Evolutionary conservation across 139 green algal genomes (phyloP).

Genomic region (Chlorella vulgaris): DNA sequence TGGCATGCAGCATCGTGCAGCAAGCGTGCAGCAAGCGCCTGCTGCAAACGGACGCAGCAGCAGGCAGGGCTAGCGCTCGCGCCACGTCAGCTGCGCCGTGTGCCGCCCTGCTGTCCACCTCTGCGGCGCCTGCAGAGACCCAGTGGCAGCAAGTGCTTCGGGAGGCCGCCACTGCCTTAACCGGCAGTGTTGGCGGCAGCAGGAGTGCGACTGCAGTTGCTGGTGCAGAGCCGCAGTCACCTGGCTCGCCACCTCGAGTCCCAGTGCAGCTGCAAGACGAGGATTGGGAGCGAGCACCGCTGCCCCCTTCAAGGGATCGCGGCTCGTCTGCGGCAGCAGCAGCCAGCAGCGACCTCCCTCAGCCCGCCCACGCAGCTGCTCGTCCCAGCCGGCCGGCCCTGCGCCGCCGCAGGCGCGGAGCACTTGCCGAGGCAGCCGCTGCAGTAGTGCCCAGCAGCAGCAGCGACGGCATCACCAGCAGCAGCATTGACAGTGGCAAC

Average conservation of each 20-base stretch:
- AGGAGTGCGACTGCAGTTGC: no score
- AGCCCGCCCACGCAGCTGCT: no score
- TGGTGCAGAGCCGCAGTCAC: no score
- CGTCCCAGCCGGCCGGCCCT: no score
- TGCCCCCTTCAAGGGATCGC: no score
- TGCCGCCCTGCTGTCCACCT: neutral
- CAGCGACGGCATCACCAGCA: neutral
- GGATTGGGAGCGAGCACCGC: no score
- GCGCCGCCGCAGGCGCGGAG: no score
- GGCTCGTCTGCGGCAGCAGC: no score
- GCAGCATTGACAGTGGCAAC: neutral
- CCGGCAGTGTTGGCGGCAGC: neutral
- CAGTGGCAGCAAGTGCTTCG: neutral
- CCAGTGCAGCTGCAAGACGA: no score
- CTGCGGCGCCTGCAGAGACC: neutral
- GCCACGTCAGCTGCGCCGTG: neutral
- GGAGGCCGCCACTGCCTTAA: neutral
- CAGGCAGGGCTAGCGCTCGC: neutral
- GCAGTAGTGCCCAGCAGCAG: neutral
- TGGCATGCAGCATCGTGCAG: neutral
- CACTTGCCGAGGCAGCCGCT: no score
- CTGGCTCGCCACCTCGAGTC: no score
- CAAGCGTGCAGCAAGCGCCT: neutral
- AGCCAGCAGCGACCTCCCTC: no score
- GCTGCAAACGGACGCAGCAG: neutral